phyloP scores from a whole-genome alignment of 179 eudicot genomes.

The Pouteria campechiana region DNA sequence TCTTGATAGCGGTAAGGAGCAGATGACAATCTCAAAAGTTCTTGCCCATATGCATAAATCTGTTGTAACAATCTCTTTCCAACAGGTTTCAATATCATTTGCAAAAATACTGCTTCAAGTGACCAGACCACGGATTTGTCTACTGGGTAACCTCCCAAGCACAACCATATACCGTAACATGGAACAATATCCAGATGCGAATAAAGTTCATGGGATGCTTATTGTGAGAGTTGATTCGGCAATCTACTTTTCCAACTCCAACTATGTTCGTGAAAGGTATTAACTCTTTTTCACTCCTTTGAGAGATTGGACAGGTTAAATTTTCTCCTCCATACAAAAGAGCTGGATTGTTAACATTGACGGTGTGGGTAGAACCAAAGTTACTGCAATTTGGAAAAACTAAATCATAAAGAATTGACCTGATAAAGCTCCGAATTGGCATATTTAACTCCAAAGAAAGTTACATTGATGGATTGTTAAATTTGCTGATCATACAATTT shows the following conservation, averaged over 20 bases:
- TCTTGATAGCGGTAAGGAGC: slow-evolving; percentile 57
- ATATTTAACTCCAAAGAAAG: too few relatives aligned
- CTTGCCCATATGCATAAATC: too few relatives aligned
- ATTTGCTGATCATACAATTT: too few relatives aligned
- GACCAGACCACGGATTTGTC: slow-evolving; percentile 54
- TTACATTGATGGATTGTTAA: too few relatives aligned
- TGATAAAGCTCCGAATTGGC: too few relatives aligned
- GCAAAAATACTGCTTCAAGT: slow-evolving; percentile 67
- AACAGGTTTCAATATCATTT: slow-evolving; percentile 51
- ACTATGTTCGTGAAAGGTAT: slow-evolving; percentile 55
- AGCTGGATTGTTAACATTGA: too few relatives aligned
- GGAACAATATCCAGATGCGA: slow-evolving; percentile 61
- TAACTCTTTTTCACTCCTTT: background rate
- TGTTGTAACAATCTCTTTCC: background rate
- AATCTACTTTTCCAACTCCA: slow-evolving; percentile 65
- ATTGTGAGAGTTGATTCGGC: slow-evolving; percentile 64
- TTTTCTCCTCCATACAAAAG: too few relatives aligned
- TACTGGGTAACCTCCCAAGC: slow-evolving; percentile 46
- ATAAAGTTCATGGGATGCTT: slow-evolving; percentile 40
- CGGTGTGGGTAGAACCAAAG: too few relatives aligned
- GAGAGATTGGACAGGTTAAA: too few relatives aligned
- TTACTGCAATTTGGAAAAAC: too few relatives aligned
- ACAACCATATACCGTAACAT: slow-evolving; percentile 47
- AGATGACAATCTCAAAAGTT: too few relatives aligned
- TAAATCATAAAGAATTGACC: too few relatives aligned